These are phyloP conservation scores for Talaromyces trachyspermus DNA, from an alignment of 495 filamentous ascomycete species.

Conservation along the genomic window DNA sequence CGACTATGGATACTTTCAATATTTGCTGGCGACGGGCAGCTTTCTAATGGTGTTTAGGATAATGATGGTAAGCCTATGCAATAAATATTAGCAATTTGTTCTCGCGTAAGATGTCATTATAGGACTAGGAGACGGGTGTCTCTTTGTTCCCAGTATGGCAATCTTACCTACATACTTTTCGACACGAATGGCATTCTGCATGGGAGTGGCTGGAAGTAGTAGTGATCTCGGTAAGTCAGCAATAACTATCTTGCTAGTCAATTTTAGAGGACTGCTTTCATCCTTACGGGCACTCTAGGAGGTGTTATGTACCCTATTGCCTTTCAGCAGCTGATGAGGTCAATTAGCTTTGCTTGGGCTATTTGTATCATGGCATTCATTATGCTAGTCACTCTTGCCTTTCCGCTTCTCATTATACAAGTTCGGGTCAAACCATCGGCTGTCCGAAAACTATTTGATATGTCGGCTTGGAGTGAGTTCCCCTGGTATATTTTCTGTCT, in stretches of 20 bases:
- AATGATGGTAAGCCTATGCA: constrained; percentile 58
- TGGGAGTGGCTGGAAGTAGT: constrained; percentile 61
- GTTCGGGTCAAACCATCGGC: neutral
- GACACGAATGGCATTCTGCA: constrained; percentile 56
- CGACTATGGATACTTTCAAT: constrained; percentile 66
- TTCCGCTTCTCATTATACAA: constrained; percentile 15
- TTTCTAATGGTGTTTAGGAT: constrained; percentile 60
- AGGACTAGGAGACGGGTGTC: constrained; percentile 45
- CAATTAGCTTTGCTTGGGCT: constrained; percentile 65
- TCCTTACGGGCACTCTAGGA: constrained; percentile 35
- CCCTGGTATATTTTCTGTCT: neutral
- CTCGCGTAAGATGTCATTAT: constrained; percentile 31
- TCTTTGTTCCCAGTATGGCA: constrained; percentile 54
- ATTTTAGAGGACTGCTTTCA: neutral
- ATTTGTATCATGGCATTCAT: constrained; percentile 64
- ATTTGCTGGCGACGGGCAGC: constrained; percentile 42
- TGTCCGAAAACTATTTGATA: neutral
- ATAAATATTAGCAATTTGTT: constrained; percentile 41
- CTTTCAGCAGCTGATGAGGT: constrained; percentile 53
- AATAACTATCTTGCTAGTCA: neutral
- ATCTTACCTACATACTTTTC: constrained; percentile 64
- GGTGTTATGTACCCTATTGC: constrained; percentile 55
- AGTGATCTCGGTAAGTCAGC: constrained; percentile 18
- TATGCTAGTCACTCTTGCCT: constrained; percentile 46
- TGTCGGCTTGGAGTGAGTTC: neutral